phyloP scores from a whole-genome alignment of 2,329 filamentous ascomycete species.

The Lasiodiplodia hormozganensis region DNA sequence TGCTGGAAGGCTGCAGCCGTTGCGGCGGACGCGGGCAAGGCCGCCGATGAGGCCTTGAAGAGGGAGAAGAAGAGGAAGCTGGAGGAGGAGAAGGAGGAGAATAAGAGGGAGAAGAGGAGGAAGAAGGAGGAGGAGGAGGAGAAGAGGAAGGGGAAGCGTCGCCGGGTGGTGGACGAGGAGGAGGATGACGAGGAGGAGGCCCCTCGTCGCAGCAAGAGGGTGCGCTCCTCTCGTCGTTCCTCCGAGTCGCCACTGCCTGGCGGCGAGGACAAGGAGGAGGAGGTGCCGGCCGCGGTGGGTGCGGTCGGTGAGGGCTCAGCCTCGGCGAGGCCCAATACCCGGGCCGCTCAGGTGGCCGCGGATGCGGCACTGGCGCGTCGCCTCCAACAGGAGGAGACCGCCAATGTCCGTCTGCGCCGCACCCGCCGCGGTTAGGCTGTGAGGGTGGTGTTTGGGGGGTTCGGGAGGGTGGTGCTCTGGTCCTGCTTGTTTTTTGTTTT shows the following conservation, averaged over 20 bases:
- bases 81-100: neutral
- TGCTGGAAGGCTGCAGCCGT: neutral
- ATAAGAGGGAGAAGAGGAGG: neutral
- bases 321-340: conserved; percentile 5
- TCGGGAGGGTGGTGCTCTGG: too few species aligned
- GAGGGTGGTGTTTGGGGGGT: neutral
- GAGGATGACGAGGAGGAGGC: conserved; percentile 16
- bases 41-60: neutral
- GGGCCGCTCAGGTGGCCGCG: conserved; percentile 34
- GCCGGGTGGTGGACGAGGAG: neutral
- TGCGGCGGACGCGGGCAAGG: neutral
- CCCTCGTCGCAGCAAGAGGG: conserved; percentile 3
- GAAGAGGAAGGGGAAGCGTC: neutral
- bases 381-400: conserved; percentile 64
- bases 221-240: neutral
- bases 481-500: too few species aligned
- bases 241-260: neutral
- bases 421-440: neutral
- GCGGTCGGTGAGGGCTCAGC: conserved; percentile 13
- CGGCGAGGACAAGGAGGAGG: neutral
- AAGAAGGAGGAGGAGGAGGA: neutral
- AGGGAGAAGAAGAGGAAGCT: conserved; percentile 9
- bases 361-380: conserved; percentile 63
- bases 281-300: conserved; percentile 6
- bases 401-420: conserved; percentile 34